Evolutionary conservation across 1,284 basidiomycete species (phyloP), one percentile per base, ranked within the genome.

Genomic region (Vanrija humicola): DNA sequence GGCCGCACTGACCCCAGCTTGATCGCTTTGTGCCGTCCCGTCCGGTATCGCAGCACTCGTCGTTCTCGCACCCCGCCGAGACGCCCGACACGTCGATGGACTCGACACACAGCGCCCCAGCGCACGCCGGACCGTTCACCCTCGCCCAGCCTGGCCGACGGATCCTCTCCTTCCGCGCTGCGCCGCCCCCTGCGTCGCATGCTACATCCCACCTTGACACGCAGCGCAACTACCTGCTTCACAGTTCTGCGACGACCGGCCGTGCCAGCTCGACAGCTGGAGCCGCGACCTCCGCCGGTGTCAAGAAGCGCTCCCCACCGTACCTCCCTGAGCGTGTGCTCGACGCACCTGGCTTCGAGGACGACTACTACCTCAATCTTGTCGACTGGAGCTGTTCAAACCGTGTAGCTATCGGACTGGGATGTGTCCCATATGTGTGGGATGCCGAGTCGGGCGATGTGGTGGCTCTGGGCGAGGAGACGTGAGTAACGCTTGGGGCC

Each of bases 331-430:
- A 96, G 66, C 83, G 91, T 23, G 91, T 97, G 3, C 82, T 99
- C 12, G 96, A 98, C 68, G 96, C 96, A 0, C 93, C 94, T 0
- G 91, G 90, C 1, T 88, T 97, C 80, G 83, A 89, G 42, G 92
- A 98, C 65, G 96, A 99, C 76, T 98, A 96, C 75, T 98, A 99
- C 74, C 85, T 97, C 67, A 98, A 98, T 73, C 81, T 98, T 38
- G 77, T 98, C 54, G 84, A 87, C 43, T 99, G 95, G 95, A 89
- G 88, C 38, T 82, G 82, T 29, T 83, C 84, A 56, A 98, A 98
- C 75, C 79, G 87, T 34, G 84, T 98, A 5, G 91, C 89, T 1
- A 92, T 97, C 55, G 93, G 89, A 0, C 82, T 97, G 4, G 88
- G 85, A 28, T 84, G 86, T 43, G 81, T 82, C 48, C 88, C 88